Evolutionary conservation across 768 basidiomycete species (phyloP), one percentile per base, ranked within the genome.

Genomic region (Auricularia cornea): DNA sequence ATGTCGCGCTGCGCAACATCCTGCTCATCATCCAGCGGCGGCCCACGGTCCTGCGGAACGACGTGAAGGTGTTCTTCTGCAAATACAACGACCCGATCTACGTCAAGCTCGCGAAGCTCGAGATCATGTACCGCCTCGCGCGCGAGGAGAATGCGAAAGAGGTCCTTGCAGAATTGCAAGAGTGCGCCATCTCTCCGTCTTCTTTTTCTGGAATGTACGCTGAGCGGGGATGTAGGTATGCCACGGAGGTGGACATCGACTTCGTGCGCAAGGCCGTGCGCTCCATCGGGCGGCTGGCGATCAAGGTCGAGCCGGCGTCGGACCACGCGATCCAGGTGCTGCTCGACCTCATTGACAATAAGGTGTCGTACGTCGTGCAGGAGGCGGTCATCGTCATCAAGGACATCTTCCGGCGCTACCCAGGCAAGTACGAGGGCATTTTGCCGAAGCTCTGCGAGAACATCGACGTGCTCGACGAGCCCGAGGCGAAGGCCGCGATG

Each of bases 1-100:
- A 98, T 72, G 95, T 99, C 62, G 92, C 94, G 2, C 78, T 99
- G 32, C 87, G 97, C 60, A 99, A 99, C 71, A 98, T 99, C 71
- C 81, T 98, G 59, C 83, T 99, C 59, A 97, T 99, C 72, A 95
- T 99, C 66, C 97, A 98, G 77, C 85, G 96, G 59, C 83, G 97
- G 32, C 94, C 97, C 3, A 75, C 86, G 14, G 92, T 99, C 33
- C 79, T 99, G 48, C 91, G 91, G 76, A 97, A 97, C 75, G 97
- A 98, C 72, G 96, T 99, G 71, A 94, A 94, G 70, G 95, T 98
- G 16, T 98, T 99, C 78, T 99, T 99, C 77, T 98, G 94, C 89
- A 98, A 99, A 76, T 99, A 98, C 75, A 98, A 98, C 73, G 97
- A 98, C 70, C 97, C 97, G 2, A 97, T 98, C 68, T 99, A 98